Base-by-base conservation (phyloP, 1,284 basidiomycete species). In the Rhodotorula sp. region DNA sequence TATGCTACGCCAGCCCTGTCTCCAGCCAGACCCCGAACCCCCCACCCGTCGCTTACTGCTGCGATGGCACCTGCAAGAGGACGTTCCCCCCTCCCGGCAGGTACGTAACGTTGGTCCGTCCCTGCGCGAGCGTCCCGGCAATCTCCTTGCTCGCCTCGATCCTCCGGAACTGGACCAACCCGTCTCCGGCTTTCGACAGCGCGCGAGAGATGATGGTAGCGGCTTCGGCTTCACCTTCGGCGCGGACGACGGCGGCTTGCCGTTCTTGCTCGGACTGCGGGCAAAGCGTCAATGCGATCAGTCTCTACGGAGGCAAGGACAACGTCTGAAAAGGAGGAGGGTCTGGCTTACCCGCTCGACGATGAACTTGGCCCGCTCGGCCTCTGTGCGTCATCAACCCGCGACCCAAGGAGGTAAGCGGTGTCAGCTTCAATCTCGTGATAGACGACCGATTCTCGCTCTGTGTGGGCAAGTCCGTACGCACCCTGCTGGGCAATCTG, bases 91-190 rank as follows among this genome's bases (percentile, higher is more conserved):
- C 78, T 54, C 78, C 78, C 22, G 82, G 82, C 17, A 83, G 75
- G 74, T 82, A 83, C 18, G 82, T 82, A 66, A 83, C 82, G 69
- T 83, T 83, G 37, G 37, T 42, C 62, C 80, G 76, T 24, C 75
- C 74, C 61, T 73, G 66, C 59, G 79, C 77, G 57, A 84, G 76
- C n/a, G 82, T 83, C 22, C 76, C 76, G 15, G 83, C 94, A 78
- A 99, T 97, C 69, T 95, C 95, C 84, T 97, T 94, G 84, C 91
- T 91, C 55, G 96, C 93, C 84, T 99, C 96, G 78, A 99, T 99
- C 83, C 95, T 93, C 78, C 95, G 86, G 81, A 99, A 88, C 71
- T 93, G 90, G 67, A 99, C 87, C 82, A 98, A 93, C 51, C 93
- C 95, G 79, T 97, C 94, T 26, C 95, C 96, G 4, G 94, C 95